phyloP scores from a whole-genome alignment of 305 asterid genomes.

The Caryopteris hybrid region DNA sequence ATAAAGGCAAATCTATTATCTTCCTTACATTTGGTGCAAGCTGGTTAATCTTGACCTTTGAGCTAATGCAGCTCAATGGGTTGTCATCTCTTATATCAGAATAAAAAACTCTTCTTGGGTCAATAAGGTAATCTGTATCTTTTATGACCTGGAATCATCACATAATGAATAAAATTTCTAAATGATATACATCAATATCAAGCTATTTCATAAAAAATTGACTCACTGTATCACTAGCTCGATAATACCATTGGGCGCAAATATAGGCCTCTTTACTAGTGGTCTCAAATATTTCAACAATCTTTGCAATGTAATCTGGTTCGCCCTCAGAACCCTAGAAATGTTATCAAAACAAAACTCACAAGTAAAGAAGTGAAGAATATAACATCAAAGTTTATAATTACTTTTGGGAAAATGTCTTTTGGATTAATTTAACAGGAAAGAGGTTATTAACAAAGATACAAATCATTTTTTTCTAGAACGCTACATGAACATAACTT shows the following conservation, averaged over 20 bases:
- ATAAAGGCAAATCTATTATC: neutral
- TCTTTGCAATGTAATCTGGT: slow-evolving; percentile 33
- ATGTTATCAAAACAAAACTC: too few species aligned
- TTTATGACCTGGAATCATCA: slow-evolving; percentile 39
- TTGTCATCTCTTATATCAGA: slow-evolving; percentile 52
- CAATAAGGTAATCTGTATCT: slow-evolving; percentile 27
- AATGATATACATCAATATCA: neutral
- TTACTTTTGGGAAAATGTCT: too few species aligned
- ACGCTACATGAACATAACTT: neutral
- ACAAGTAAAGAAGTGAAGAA: neutral
- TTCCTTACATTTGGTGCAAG: slow-evolving; percentile 27
- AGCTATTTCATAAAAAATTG: neutral
- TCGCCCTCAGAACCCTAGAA: slow-evolving; percentile 34
- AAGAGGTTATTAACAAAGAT: neutral
- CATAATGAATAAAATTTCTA: neutral
- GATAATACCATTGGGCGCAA: slow-evolving; percentile 55
- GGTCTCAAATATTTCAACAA: slow-evolving; percentile 47
- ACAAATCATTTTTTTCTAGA: too few species aligned
- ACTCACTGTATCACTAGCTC: slow-evolving; percentile 57
- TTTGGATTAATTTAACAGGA: too few species aligned
- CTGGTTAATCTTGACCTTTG: slow-evolving; percentile 14
- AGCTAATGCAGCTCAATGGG: slow-evolving; percentile 28
- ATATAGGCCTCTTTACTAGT: slow-evolving; percentile 14
- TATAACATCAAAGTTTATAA: neutral
- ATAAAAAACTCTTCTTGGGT: slow-evolving; percentile 37